Evolutionary conservation across 306 rosid genomes (phyloP).

Genomic region (Castanopsis chinensis): DNA sequence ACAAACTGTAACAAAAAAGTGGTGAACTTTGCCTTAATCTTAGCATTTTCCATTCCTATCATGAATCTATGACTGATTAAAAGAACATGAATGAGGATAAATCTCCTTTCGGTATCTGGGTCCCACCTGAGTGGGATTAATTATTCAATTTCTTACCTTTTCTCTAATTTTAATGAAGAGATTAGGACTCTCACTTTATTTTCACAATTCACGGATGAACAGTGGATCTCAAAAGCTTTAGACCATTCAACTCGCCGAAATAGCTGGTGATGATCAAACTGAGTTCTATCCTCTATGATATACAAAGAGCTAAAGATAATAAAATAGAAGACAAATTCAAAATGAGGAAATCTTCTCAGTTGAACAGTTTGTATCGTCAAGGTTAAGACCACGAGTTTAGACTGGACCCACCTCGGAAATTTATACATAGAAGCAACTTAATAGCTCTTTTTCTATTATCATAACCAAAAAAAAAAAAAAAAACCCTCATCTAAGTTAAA

Average conservation of each 20-base stretch:
- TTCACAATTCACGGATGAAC: constrained; percentile 34
- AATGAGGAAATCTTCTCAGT: neutral
- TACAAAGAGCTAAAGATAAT: neutral
- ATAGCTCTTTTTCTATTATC: neutral
- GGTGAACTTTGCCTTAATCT: too few species aligned
- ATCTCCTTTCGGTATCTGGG: neutral
- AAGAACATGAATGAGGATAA: neutral
- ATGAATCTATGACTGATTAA: too few species aligned
- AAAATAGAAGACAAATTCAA: neutral
- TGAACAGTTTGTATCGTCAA: neutral
- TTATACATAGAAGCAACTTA: neutral
- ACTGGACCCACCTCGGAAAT: neutral
- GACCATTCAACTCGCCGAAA: neutral
- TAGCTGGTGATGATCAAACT: too few species aligned
- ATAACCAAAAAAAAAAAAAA: neutral
- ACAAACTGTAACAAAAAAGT: too few species aligned
- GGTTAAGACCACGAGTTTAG: neutral
- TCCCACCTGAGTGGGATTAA: constrained; percentile 21
- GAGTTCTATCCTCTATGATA: too few species aligned
- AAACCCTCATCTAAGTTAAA: neutral
- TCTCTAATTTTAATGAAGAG: neutral
- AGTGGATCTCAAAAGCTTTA: neutral
- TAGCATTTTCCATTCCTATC: too few species aligned
- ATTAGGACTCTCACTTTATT: neutral
- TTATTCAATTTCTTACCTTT: neutral